Percentiles rank a stretch among this genome's conserved stretches.
Conservation (phyloP, 2,329 filamentous ascomycete genomes). For the Knoxdaviesia proteae region DNA sequence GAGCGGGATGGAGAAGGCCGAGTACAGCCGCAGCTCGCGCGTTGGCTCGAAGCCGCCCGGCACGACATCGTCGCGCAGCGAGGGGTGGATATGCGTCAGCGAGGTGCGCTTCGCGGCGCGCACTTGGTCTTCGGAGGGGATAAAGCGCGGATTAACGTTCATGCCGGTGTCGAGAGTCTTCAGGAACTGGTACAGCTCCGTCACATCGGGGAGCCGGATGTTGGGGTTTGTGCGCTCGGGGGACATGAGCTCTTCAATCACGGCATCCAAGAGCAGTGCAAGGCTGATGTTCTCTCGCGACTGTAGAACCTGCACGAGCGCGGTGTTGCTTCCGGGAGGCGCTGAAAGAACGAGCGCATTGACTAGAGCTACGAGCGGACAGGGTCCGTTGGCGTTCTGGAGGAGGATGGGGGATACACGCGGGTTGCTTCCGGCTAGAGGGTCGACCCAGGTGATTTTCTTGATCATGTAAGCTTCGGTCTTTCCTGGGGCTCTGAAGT, state of each 20-base stretch:
- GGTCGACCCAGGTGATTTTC: constrained; percentile 69
- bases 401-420: constrained; percentile 71
- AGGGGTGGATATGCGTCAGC: constrained; percentile 28
- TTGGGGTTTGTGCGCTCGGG: constrained; percentile 41
- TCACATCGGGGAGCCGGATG: constrained; percentile 58
- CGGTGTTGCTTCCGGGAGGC: constrained; percentile 35
- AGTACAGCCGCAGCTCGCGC: constrained; percentile 73
- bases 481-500: constrained; percentile 13
- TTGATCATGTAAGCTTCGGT: constrained; percentile 83
- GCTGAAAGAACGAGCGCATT: constrained; percentile 81
- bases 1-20: constrained; percentile 69
- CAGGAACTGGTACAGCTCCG: constrained; percentile 72
- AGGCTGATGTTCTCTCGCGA: constrained; percentile 77
- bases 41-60: constrained; percentile 73
- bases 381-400: constrained; percentile 88
- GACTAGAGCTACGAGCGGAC: constrained; percentile 76
- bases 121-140: constrained; percentile 32
- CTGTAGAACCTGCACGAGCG: constrained; percentile 56
- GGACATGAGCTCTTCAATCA: constrained; percentile 86
- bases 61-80: constrained; percentile 24
- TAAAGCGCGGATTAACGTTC: constrained; percentile 89
- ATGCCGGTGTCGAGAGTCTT: constrained; percentile 84
- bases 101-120: constrained; percentile 28
- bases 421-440: constrained; percentile 33
- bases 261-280: constrained; percentile 63